Evolutionary conservation across 805 yeast species (phyloP), one percentile per base, ranked within the genome.

Genomic region (Pichia insulana): DNA sequence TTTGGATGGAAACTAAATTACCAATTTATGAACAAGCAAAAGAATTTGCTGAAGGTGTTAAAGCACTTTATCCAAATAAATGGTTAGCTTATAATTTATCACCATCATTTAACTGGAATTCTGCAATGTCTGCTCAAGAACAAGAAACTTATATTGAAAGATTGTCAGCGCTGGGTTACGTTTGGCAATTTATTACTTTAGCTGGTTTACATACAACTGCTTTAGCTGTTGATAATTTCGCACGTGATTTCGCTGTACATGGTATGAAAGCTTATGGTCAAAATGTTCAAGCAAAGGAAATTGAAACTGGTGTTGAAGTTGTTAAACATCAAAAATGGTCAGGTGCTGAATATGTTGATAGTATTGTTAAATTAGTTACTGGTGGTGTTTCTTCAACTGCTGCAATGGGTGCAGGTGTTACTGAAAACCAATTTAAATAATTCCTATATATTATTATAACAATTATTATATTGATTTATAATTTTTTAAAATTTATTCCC

Each of bases 321-420:
- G 94, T 90, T 50, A 90, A 88, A 73, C 97, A 90, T 67, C 97
- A 90, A 68, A 87, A 89, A 66, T 90, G 97, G 97, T 87, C 96
- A 34, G 97, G 97, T 61, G 97, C 97, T 26, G 95, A 86, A 67
- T 89, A 87, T 70, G 83, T 90, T 59, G 97, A 90, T 65, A 81
- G 86, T 46, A 71, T 90, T 58, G 78, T 90, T 64, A 88, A 82
- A 65, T 71, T 87, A 66, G 92, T 88, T 20, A 81, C 92, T 43
- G 97, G 97, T 56, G 97, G 97, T 69, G 83, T 89, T 45, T 74
- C 89, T 40, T 82, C 95, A 16, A 90, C 97, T 38, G 95, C 97
- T 52, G 97, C 97, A 38, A 90, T 90, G 97, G 97, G 97, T 59
- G 82, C 82, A 48, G 97, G 97, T 71, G 97, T 90, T 52, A 90